phyloP scores from a whole-genome alignment of 2,329 filamentous ascomycete species.

The Onygenales sp. region DNA sequence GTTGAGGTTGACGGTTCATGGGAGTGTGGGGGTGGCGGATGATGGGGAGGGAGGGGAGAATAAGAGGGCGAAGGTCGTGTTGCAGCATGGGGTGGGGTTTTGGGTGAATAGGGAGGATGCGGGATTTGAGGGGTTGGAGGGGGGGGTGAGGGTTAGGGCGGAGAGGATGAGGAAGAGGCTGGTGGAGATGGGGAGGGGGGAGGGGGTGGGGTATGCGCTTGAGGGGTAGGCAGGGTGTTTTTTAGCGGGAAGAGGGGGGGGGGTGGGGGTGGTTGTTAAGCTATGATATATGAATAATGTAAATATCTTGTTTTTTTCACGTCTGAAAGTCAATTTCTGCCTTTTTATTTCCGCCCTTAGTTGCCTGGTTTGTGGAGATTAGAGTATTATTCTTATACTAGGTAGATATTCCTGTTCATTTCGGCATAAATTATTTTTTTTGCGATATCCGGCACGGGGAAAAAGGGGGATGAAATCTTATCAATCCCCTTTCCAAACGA shows the following conservation, averaged over 20 bases:
- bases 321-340: too few relatives aligned
- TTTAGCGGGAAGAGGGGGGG: too few relatives aligned
- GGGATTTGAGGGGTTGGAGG: constrained; percentile 19
- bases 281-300: not conserved
- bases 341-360: too few relatives aligned
- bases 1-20: constrained; percentile 34
- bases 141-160: constrained; percentile 23
- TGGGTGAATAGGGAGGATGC: constrained; percentile 36
- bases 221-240: constrained; percentile 22
- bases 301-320: too few relatives aligned
- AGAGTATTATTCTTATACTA: not conserved
- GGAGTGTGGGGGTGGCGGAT: constrained; percentile 30
- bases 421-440: not conserved
- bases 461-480: not conserved
- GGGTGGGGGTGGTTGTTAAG: not conserved
- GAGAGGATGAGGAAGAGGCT: constrained; percentile 37
- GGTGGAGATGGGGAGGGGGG: constrained; percentile 36
- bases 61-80: constrained; percentile 33
- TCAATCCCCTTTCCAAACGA: not conserved
- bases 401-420: not conserved
- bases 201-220: constrained; percentile 35
- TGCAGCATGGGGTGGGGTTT: constrained; percentile 38
- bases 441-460: not conserved
- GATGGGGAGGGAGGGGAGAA: constrained; percentile 18
- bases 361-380: not conserved